Base-by-base conservation (phyloP, 2,329 filamentous ascomycete species). In the Alternaria panax region DNA sequence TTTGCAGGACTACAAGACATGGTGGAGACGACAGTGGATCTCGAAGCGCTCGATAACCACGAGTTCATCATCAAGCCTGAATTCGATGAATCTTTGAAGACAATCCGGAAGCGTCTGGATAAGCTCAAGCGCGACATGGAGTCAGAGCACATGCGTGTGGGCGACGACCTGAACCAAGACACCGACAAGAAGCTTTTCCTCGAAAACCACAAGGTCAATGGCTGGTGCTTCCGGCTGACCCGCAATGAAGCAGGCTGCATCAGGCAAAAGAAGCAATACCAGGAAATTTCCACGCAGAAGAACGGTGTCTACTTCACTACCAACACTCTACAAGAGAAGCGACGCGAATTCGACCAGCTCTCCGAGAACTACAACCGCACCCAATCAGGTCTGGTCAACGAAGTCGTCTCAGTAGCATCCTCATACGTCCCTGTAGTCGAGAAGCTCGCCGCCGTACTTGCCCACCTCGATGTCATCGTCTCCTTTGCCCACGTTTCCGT, bases 1-100 rank as follows among this genome's bases (percentile, higher is more conserved):
- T 85, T 99, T 51, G 89, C 86, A 25, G 97, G 93, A 75, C 83
- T 99, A 11, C 92, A 94, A 73, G 95, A 99, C 75, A 97, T 99
- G 92, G 95, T 99, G 0, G 95, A 99, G 81, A 97, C 95, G 2
- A 99, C 96, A 0, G 93, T 99, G 14, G 95, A 99, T 73, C 86
- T 99, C 0, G 92, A 97, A 58, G 95, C 95, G 3, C 86, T 99
- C 11, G 94, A 99, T 72, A 93, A 95, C 67, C 95, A 99, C 74
- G 95, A 99, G 75, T 99, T 96, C 80, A 94, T 97, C 71, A 99
- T 99, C 85, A 99, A 98, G 80, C 92, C 96, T 1, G 95, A 99
- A 74, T 99, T 97, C 65, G 95, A 99, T 72, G 93, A 97, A 59
- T 87, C 89, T 54, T 83, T 99, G 36, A 88, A 90, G 18, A 88